Evolutionary conservation across 331 rosid genomes (phyloP), one percentile per base, ranked within the genome.

Genomic region (Malus hybrid): DNA sequence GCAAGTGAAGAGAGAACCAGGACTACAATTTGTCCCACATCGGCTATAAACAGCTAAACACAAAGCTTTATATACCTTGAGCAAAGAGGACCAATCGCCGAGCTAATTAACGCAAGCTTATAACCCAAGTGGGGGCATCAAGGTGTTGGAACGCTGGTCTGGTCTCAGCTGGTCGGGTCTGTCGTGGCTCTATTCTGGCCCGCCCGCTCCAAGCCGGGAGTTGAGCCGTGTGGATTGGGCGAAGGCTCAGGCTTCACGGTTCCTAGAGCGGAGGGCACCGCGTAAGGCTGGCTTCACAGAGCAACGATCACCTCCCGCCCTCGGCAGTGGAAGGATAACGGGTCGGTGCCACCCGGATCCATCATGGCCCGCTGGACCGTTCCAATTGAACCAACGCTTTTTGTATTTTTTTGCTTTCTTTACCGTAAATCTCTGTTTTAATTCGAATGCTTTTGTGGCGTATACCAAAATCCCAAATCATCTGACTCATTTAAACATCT

Each of bases 81-180:
- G 19, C n/a, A 15, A 2, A 6, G 9, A 16, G 0, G 0, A 1
- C 1, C 18, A 0, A 2, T 12, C 7, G 57, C 56, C 34, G 34
- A 42, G 34, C 33, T 67, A 22, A 0, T 13, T 67, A 7, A 42
- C 20, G 31, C 20, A 4, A 67, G 56, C 55, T 39, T 39, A 3
- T 67, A 13, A 67, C 56, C 33, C 33, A 0, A 67, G 71, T 20
- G 56, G 71, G 56, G 71, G 20, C 55, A 0, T 0, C 0, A 6
- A 5, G 11, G 34, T 68, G 57, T 22, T 68, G 5, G 57, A 22
- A 68, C 34, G 9, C 18, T 22, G 71, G 20, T 11, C 2, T 32
- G 15, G 56, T 4, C 15, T 11, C 24, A 20, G 33, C 13, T 0
- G 71, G 71, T 42, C 20, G 71, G 71, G 1, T 29, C 7, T 15